Evolutionary conservation across 352 stramenopile species (phyloP).

Genomic region (Phytopythium boreale): DNA sequence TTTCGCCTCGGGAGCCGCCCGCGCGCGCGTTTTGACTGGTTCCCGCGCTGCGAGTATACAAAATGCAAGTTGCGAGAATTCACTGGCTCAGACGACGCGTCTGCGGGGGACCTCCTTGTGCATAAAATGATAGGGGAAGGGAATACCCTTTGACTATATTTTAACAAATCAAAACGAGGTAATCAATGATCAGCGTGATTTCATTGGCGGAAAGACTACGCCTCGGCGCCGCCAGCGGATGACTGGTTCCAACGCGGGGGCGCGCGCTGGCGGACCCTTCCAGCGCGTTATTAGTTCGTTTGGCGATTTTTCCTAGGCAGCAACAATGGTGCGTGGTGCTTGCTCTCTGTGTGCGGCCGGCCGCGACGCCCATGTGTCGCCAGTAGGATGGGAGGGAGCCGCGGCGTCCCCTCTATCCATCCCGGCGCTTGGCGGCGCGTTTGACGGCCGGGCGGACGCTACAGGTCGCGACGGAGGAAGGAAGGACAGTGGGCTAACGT

Average conservation of each 20-base stretch:
- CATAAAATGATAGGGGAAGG: not conserved
- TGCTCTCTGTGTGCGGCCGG: not conserved
- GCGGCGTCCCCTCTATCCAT: not conserved
- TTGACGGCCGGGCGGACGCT: not conserved
- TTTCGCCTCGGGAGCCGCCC: not conserved
- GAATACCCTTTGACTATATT: not conserved
- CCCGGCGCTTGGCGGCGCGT: not conserved
- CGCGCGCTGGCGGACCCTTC: slow-evolving; percentile 12
- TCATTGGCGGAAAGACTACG: slow-evolving; percentile 36
- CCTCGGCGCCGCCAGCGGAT: slow-evolving; percentile 43
- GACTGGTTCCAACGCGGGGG: slow-evolving; percentile 64
- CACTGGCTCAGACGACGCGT: slow-evolving; percentile 7
- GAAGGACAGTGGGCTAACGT: too few species aligned
- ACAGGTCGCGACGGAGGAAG: not conserved
- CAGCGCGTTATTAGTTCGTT: slow-evolving; percentile 69
- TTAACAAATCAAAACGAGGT: slow-evolving; percentile 33
- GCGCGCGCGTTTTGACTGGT: slow-evolving; percentile 13
- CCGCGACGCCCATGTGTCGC: not conserved
- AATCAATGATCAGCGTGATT: not conserved
- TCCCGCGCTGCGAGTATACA: slow-evolving; percentile 12
- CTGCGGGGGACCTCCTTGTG: slow-evolving; percentile 1
- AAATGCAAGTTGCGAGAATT: slow-evolving; percentile 9
- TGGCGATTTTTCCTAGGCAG: slow-evolving; percentile 76
- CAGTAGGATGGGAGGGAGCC: too few species aligned
- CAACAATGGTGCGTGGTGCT: slow-evolving; percentile 69